These are phyloP conservation scores for Pseudonectria foliicola DNA, from an alignment of 2,329 filamentous ascomycete species.

Conservation along the genomic window DNA sequence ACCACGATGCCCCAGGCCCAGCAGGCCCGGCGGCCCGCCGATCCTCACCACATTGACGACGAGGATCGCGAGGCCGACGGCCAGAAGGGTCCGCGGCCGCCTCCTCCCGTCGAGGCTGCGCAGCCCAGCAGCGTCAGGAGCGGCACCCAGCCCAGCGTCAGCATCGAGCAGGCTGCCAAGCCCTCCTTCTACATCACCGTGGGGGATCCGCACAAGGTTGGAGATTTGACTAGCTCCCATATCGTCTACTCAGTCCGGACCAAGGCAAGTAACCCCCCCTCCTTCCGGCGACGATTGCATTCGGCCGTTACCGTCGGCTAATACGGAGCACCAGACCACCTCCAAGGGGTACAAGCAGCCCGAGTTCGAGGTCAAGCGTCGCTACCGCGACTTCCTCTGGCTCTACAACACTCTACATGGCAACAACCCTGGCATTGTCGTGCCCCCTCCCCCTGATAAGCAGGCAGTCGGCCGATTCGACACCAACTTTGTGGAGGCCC, in stretches of 20 bases:
- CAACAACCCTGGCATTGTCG: conserved; percentile 91
- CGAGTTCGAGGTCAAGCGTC: conserved; percentile 86
- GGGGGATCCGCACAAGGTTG: conserved; percentile 95
- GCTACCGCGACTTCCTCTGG: conserved; percentile 97
- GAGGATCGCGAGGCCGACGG: conserved; percentile 51
- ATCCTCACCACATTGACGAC: conserved; percentile 62
- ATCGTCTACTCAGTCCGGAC: conserved; percentile 96
- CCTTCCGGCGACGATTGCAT: too few relatives aligned
- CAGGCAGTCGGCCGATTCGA: conserved; percentile 96
- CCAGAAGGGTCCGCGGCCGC: conserved; percentile 50
- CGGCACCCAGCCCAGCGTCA: conserved; percentile 68
- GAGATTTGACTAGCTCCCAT: conserved; percentile 91
- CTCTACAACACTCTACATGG: conserved; percentile 90
- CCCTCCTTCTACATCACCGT: conserved; percentile 86
- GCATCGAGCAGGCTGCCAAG: conserved; percentile 87
- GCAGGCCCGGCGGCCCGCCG: conserved; percentile 39
- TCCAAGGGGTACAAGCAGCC: conserved; percentile 92
- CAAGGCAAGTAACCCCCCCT: conserved; percentile 51
- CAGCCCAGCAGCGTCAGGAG: conserved; percentile 43
- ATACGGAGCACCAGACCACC: conserved; percentile 56
- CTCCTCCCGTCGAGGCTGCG: conserved; percentile 56
- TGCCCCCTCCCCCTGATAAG: conserved; percentile 94
- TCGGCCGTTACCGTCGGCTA: neutral
- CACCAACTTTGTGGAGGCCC: conserved; percentile 89
- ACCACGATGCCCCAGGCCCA: conserved; percentile 45